Conservation (phyloP, 208 protist genomes). For the Trichomonas vaginalis region DNA sequence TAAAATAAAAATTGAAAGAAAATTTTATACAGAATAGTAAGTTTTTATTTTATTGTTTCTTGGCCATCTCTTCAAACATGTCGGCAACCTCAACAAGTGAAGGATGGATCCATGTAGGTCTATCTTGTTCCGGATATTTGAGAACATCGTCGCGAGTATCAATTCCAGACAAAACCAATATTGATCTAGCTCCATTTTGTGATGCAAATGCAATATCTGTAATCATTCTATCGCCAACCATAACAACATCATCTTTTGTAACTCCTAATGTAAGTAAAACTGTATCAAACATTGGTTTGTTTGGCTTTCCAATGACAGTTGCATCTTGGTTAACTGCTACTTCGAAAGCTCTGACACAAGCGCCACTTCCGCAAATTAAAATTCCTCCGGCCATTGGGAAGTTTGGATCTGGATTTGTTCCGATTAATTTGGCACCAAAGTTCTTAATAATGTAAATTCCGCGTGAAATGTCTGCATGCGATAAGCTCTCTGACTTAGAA, state of each 20-base stretch:
- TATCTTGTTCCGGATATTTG: not conserved
- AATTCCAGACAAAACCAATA: not conserved
- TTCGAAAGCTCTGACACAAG: not conserved
- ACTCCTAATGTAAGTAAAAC: not conserved
- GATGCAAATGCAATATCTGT: not conserved
- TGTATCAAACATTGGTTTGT: conserved; percentile 5
- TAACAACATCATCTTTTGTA: not conserved
- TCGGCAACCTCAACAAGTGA: conserved; percentile 12
- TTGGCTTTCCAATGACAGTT: not conserved
- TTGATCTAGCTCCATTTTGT: not conserved
- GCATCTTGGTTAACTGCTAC: not conserved
- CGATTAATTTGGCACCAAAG: not conserved
- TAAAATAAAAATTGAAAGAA: too few relatives aligned
- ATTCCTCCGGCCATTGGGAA: not conserved
- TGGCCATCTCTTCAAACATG: not conserved
- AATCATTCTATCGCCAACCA: conserved; percentile 7
- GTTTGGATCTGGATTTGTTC: conserved; percentile 8
- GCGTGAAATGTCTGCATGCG: not conserved
- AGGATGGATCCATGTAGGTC: not conserved
- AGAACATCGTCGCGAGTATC: not conserved
- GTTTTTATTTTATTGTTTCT: not conserved
- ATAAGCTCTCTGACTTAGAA: not conserved
- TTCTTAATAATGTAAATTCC: not conserved
- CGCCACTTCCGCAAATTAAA: not conserved
- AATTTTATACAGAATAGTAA: too few relatives aligned